Evolutionary conservation across 495 filamentous ascomycete genomes (phyloP), one percentile per base, ranked within the genome.

Genomic region (Pyrenula massariospora): DNA sequence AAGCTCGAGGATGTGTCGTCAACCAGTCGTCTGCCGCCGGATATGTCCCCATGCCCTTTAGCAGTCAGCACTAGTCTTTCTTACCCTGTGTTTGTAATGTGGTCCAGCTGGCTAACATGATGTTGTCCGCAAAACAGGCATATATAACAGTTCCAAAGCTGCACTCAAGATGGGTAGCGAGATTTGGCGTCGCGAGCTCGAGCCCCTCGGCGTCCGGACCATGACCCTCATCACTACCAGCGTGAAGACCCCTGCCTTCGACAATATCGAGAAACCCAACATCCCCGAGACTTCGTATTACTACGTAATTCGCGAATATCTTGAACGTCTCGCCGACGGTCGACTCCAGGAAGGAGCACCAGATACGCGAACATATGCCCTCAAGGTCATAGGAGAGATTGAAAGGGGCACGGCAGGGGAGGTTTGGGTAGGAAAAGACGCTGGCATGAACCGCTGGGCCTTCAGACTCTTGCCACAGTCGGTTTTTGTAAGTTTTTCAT

Each of bases 131-230:
- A 42, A 20, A 10, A n/a, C 56, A 72, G 69, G 67, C 10, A 60
- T 68, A 20, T 74, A 75, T 51, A 50, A 59, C 3, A 61, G 64
- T 12, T 71, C 70, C n/a, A 75, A 75, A 50, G 59, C 60, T 0
- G 68, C 71, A 8, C 25, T 68, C 3, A 63, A 57, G 5, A 56
- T 59, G 10, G 58, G 65, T 10, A 66, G 60, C 25, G 72, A 75
- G 3, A 70, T 66, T 2, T 58, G 73, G 22, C 64, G 73, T 11
- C 62, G 72, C 1, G 74, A 74, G 54, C 53, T 76, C 0, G 64
- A 59, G 8, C 72, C 70, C 1, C 67, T 75, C 20, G 68, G 67
- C 10, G 69, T 76, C 15, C 57, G 31, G 8, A 68, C 73, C 19
- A 52, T 65, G 1, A 63, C 63, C 2, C 55, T 64, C 12, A 58